Base-by-base conservation (phyloP, 2,329 filamentous ascomycete species). In the Trichoderma citrinoviride region DNA sequence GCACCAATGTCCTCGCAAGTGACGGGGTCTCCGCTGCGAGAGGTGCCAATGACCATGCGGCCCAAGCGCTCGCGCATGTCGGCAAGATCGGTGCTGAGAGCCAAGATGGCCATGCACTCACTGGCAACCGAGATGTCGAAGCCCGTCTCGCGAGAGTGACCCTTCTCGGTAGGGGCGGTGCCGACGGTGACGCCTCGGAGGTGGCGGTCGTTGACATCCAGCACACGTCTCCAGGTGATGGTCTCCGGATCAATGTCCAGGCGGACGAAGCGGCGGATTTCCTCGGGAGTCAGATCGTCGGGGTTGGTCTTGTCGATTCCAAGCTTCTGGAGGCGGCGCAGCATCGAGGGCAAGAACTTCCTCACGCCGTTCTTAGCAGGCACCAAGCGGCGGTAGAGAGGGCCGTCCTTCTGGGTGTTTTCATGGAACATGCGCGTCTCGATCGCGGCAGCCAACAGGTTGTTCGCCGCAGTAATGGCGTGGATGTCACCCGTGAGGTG, bases 371-470 rank as follows among this genome's bases (percentile, higher is more conserved):
- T 94, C 86, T 96, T 97, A 29, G 82, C 83, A 5, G 95, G 94
- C 2, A 97, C 92, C 49, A 99, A 83, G 67, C 95, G 90, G 76
- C 87, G 90, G 82, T 92, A 99, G 1, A 99, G 84, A 23, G 94
- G 83, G 1, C 85, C 91, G 73, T 98, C 92, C 77, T 95, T 97
- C 73, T 98, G 94, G 0, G 93, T 96, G 73, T 90, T 90, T 79
- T 99, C 95, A 76, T 99, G 95, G 84, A 97, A 99, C 80, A 99
- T 98, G 71, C 95, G 90, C 1, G 95, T 98, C 76, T 99, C 95
- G 68, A 99, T 96, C 41, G 95, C 95, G 62, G 95, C 95, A 50
- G 95, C 94, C 49, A 99, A 86, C 65, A 99, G 83, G 79, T 99
- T 99, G 85, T 98, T 99, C 43, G 95, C 95, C 29, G 94, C 94